Evolutionary conservation across 345 rosid genomes (phyloP), one percentile per base, ranked within the genome.

Genomic region (Salix koriyanagi): DNA sequence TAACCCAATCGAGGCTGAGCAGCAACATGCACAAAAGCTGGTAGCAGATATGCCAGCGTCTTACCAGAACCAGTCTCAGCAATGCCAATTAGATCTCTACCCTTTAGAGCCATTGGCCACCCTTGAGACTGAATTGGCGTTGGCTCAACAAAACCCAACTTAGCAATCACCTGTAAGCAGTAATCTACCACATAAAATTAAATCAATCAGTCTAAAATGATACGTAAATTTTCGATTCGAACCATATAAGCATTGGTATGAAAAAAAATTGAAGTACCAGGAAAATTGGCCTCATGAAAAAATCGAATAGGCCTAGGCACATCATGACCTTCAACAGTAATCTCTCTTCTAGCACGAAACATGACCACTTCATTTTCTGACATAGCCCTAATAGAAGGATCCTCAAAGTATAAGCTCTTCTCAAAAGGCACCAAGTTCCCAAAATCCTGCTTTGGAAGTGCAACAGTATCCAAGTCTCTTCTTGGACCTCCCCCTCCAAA

Each of bases 51-150:
- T 13, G 99, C 96, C 89, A 93, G 79, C 15, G 99, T 95, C 89
- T 95, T 95, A 46, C 99, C 99, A 76, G 99, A 95, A 72, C 98
- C 99, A 34, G 98, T 93, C 90, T 93, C 99, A 8, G 98, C 98
- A 78, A 96, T 96, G 34, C 98, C 99, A 72, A 96, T 82, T 68
- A 96, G 75, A 86, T 93, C 98, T 76, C 94, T 92, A 79, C 97
- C 96, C 89, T 93, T 93, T 44, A 96, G 83, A 44, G 98, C 99
- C 99, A 96, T 92, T 1, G 99, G 98, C 98, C 97, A 93, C 12
- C 97, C 98, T 81, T 92, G 97, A 75, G 98, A 84, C 82, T 96
- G 99, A 79, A 96, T 96, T 0, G 99, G 89, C 2, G 98, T 93
- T 26, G 99, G 99, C 89, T 96, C 97, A 62, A 83, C 91, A 74